phyloP scores from a whole-genome alignment of 805 yeast species.

The Hanseniaspora jakobsenii region DNA sequence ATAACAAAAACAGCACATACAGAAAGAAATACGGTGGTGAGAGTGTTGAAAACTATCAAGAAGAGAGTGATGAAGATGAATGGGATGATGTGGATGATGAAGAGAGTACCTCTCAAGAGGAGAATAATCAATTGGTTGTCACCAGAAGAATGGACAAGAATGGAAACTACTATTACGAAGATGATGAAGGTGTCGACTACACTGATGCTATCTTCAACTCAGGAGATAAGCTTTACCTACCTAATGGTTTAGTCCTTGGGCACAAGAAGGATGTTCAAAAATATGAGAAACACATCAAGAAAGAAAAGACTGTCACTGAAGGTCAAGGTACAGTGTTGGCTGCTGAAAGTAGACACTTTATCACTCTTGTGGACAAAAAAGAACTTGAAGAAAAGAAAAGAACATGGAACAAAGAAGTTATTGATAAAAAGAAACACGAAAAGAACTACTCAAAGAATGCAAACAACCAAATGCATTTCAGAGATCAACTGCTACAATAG shows the following conservation, averaged over 20 bases:
- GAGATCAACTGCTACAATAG: constrained; percentile 59
- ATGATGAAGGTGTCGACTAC: constrained; percentile 16
- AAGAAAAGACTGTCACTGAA: constrained; percentile 47
- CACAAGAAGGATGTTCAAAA: constrained; percentile 65
- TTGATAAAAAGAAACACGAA: constrained; percentile 38
- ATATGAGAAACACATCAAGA: constrained; percentile 65
- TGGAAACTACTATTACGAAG: constrained; percentile 13
- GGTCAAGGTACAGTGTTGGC: constrained; percentile 81
- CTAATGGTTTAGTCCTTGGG: constrained; percentile 74
- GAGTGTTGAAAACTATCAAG: constrained; percentile 29
- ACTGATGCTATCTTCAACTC: constrained; percentile 37
- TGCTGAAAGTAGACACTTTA: constrained; percentile 55
- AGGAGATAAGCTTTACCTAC: constrained; percentile 66
- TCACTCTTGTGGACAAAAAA: constrained; percentile 34
- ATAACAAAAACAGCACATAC: constrained; percentile 22
- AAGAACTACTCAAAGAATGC: constrained; percentile 61
- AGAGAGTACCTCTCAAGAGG: constrained; percentile 20
- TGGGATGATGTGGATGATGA: constrained; percentile 31
- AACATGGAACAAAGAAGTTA: constrained; percentile 55
- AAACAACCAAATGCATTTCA: constrained; percentile 79
- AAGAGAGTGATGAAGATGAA: constrained; percentile 30
- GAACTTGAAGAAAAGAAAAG: constrained; percentile 42
- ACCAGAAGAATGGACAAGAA: constrained; percentile 14
- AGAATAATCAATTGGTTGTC: constrained; percentile 6
- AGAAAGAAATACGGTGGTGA: constrained; percentile 23